Evolutionary conservation across 2,329 filamentous ascomycete genomes (phyloP).

Genomic region (Colletotrichum sp.): DNA sequence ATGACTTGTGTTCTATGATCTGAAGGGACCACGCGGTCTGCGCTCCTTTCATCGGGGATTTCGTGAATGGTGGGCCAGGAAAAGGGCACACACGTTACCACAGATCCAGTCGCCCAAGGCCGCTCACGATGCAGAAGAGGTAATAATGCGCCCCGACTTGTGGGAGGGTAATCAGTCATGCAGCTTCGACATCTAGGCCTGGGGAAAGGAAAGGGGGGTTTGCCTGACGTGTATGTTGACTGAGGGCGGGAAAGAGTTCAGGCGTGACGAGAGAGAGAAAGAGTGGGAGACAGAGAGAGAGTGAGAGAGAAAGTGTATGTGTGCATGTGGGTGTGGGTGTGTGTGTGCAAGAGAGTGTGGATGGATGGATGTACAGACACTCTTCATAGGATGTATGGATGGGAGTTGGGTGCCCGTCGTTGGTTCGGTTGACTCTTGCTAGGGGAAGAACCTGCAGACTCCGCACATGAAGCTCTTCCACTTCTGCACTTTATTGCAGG

Average conservation of each 20-base stretch:
- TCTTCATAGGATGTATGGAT: neutral
- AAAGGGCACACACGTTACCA: neutral
- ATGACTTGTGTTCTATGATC: conserved; percentile 8
- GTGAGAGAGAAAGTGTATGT: neutral
- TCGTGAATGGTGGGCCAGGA: neutral
- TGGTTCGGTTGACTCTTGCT: conserved; percentile 6
- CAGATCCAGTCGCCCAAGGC: neutral
- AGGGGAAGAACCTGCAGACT: conserved; percentile 7
- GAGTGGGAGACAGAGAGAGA: neutral
- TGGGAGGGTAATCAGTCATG: neutral
- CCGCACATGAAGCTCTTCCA: conserved; percentile 9
- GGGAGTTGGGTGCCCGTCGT: neutral
- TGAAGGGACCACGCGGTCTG: neutral
- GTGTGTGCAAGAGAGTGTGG: neutral
- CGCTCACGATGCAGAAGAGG: neutral
- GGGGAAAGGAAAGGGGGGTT: neutral
- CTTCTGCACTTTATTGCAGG: conserved; percentile 16
- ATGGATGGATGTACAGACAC: neutral
- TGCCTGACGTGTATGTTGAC: neutral
- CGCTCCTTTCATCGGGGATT: conserved; percentile 2
- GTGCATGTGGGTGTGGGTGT: neutral
- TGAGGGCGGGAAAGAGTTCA: neutral
- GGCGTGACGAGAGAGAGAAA: neutral
- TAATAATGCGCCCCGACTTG: neutral
- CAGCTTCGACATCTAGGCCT: neutral